Evolutionary conservation across 345 rosid genomes (phyloP), one percentile per base, ranked within the genome.

Genomic region (Rubroshorea leprosula): DNA sequence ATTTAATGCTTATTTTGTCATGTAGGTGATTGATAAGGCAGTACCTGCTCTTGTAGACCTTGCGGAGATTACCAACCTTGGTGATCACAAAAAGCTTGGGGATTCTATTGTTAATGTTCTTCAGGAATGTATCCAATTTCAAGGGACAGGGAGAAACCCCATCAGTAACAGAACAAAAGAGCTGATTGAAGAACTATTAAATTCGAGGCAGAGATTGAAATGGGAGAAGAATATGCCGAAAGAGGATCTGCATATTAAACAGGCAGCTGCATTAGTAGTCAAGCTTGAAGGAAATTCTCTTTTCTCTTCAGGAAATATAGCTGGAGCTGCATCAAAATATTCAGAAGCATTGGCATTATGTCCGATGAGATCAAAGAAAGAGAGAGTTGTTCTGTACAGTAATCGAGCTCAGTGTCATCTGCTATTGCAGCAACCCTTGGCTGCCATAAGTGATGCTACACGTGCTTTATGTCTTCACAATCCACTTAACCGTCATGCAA

Each of bases 261-360:
- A 93, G 68, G 99, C 99, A 23, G 90, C 97, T 0, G 85, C 95
- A 3, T 71, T 90, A 45, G 97, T 87, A 35, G 96, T 90, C 60
- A 93, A 93, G 78, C 96, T 93, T 14, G 99, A 93, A 85, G 99
- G 99, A 31, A 90, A 93, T 68, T 89, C 97, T 54, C 81, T 93
- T 5, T 90, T 93, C 69, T 93, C 99, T 0, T 85, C 97, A 14
- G 96, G 97, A 66, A 89, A 93, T 61, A 90, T 93, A 13, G 63
- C 97, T 0, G 96, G 87, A 25, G 99, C 97, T 22, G 87, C 96
- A 13, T 80, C 79, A 18, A 93, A 93, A 51, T 93, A 89, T 73
- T 93, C 99, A 0, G 99, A 89, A 72, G 97, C 99, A 8, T 68
- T 93, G 74, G 74, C 83, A 5, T 54, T 93, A 43, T 93, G 99